These are phyloP conservation scores for Fusarium hainanense DNA, from an alignment of 2,329 filamentous ascomycete species.

Conservation along the genomic window DNA sequence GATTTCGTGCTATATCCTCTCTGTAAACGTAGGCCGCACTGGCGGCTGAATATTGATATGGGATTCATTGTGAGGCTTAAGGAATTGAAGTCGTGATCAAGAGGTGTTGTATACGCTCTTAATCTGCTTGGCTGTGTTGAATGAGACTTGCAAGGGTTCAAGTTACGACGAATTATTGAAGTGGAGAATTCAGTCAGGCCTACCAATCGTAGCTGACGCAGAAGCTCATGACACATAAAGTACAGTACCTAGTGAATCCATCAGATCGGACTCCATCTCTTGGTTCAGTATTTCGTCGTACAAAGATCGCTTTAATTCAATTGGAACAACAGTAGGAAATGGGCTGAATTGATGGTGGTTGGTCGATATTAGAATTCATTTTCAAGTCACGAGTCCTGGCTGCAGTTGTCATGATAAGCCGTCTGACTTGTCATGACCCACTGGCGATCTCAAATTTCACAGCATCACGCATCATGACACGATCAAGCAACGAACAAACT, in stretches of 20 bases:
- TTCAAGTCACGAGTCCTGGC: background rate
- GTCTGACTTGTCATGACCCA: background rate
- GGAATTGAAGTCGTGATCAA: background rate
- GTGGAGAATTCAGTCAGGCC: background rate
- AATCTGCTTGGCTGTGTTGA: background rate
- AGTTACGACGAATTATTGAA: background rate
- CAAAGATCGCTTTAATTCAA: background rate
- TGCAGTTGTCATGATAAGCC: background rate
- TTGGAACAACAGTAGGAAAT: background rate
- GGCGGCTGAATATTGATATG: constrained; percentile 9
- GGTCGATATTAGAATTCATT: background rate
- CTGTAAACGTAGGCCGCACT: background rate
- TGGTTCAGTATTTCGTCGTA: background rate
- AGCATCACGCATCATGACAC: background rate
- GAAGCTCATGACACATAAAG: background rate
- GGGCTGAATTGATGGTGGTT: too few species aligned
- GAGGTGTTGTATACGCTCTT: background rate
- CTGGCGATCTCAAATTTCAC: background rate
- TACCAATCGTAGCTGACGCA: background rate
- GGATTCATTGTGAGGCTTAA: background rate
- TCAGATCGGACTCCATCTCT: background rate
- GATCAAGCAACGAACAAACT: constrained; percentile 3
- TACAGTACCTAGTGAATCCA: background rate
- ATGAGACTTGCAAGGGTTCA: background rate
- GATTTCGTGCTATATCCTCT: constrained; percentile 21